phyloP scores from a whole-genome alignment of 1,284 basidiomycete species.

The Anthracocystis panici-leucophaei region DNA sequence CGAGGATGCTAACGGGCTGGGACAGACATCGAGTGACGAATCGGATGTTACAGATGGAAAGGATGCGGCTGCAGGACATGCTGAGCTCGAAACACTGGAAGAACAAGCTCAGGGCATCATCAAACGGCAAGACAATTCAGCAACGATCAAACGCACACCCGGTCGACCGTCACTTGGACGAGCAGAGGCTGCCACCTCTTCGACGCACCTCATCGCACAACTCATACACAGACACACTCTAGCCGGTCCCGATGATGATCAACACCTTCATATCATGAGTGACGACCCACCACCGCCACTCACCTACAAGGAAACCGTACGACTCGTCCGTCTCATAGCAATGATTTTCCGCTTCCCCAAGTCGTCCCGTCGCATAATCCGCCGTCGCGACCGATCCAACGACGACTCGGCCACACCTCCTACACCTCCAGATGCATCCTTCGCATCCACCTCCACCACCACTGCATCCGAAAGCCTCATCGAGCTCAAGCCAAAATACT shows the following conservation, averaged over 20 bases:
- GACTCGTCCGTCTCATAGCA: constrained; percentile 35
- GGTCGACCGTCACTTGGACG: neutral
- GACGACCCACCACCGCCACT: constrained; percentile 9
- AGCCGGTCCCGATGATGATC: neutral
- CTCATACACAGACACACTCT: constrained; percentile 17
- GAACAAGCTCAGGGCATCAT: neutral
- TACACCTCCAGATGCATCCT: neutral
- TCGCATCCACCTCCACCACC: neutral
- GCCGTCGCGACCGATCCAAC: constrained; percentile 2
- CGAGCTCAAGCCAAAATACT: constrained; percentile 37
- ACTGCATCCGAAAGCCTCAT: neutral
- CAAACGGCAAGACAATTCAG: neutral
- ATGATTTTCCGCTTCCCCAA: constrained; percentile 50
- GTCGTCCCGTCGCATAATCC: constrained; percentile 28
- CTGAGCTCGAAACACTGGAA: neutral
- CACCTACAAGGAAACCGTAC: constrained; percentile 44
- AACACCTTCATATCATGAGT: neutral
- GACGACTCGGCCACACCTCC: neutral
- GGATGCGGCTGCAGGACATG: neutral
- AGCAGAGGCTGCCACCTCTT: neutral
- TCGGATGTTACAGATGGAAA: constrained; percentile 1
- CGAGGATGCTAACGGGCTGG: constrained; percentile 13
- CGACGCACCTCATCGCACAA: constrained; percentile 18
- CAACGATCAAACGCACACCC: neutral
- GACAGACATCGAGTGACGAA: constrained; percentile 18